Evolutionary conservation across 352 stramenopile species (phyloP).

Genomic region (Thalassiosira mediterranea): DNA sequence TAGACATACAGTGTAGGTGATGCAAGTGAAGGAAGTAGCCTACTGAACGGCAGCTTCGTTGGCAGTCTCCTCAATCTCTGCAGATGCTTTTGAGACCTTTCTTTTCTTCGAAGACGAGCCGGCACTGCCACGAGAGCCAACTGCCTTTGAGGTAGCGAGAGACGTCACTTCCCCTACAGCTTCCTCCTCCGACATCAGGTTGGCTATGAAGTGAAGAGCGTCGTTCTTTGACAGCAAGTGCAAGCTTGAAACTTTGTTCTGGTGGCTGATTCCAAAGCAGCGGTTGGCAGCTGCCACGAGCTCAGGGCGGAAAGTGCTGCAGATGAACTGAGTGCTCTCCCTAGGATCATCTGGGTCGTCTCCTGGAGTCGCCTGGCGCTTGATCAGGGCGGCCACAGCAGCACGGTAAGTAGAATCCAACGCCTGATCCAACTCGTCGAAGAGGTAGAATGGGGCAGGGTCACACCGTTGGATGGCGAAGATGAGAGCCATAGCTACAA

Average conservation of each 20-base stretch:
- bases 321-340: constrained; percentile 97
- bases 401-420: constrained; percentile 98
- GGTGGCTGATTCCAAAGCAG: constrained; percentile 98
- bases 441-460: constrained; percentile 99
- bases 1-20: not conserved
- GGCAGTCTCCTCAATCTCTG: constrained; percentile 14
- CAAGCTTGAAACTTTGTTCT: constrained; percentile 97
- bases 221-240: constrained; percentile 94
- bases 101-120: too few relatives aligned
- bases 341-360: constrained; percentile 86
- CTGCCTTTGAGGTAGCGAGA: constrained; percentile 34
- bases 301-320: constrained; percentile 99
- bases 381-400: constrained; percentile 95
- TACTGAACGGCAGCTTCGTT: not conserved
- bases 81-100: constrained; percentile 11
- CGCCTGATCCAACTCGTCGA: constrained; percentile 99
- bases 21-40: not conserved
- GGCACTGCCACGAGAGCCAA: too few relatives aligned
- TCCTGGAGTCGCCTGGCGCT: constrained; percentile 92
- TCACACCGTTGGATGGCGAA: constrained; percentile 99
- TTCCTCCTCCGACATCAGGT: constrained; percentile 85
- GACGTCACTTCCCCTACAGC: constrained; percentile 61
- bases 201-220: constrained; percentile 95
- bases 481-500: constrained; percentile 99
- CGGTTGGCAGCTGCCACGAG: constrained; percentile 96